These are phyloP conservation scores for apple (Malus domestica) DNA, from an alignment of 306 rosid species.

Conservation along the genomic window ASM211411v1 NC_041795.1:3028501-3029000, in stretches of 20 bases:
- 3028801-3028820: too few species aligned
- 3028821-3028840: too few species aligned
- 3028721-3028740: too few species aligned
- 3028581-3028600: constrained; percentile 31
- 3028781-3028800: too few species aligned
- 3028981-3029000: background rate
- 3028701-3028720: constrained; percentile 27
- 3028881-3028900: too few species aligned
- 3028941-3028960: background rate
- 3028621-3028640: constrained; percentile 19
- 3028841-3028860: too few species aligned
- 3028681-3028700: constrained; percentile 36
- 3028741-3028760: too few species aligned
- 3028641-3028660: constrained; percentile 47
- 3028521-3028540: background rate
- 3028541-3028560: background rate
- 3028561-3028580: background rate
- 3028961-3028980: background rate
- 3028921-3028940: too few species aligned
- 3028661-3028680: constrained; percentile 30
- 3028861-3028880: too few species aligned
- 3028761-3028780: too few species aligned
- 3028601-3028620: constrained; percentile 13
- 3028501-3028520: background rate
- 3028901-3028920: background rate